Base-by-base conservation (phyloP, 2,329 filamentous ascomycete species). In the Atkinsonella texensis region DNA sequence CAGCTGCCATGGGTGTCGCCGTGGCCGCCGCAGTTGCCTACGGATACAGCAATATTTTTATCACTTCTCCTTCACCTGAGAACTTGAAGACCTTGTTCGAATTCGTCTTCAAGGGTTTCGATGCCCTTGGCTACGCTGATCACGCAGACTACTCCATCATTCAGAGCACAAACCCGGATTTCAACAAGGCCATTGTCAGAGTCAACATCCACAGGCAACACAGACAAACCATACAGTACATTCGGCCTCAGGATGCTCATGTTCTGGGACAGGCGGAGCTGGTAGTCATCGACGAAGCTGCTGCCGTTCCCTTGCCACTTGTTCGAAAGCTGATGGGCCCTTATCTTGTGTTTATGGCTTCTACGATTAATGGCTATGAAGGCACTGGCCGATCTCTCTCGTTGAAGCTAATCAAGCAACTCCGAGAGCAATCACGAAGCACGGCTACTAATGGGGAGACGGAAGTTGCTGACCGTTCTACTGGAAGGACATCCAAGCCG, bases 31-130 rank as follows among this genome's bases (percentile, higher is more conserved):
- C 94, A 1, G 80, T 98, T 44, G 91, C 93, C 1, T 87, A 97
- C 64, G 93, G 93, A 28, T 98, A 98, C 70, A 95, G 89, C 74
- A 98, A 98, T 68, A 95, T 98, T 62, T 98, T 98, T 70, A 95
- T 98, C 65, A 98, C 93, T 1, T 97, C 91, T 1, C 91, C 91
- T 0, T 96, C 89, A 55, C 93, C 93, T 0, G 94, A 98, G 70
- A 98, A 98, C 70, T 76, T 98, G 76, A 98, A 97, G 73, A 98
- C 93, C 0, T 75, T 98, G 8, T 98, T 98, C 65, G 90, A 98
- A 62, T 98, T 98, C 62, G 81, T 98, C 17, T 96, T 98, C 76
- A 97, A 96, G 68, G 93, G 90, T 0, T 98, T 98, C 61, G 93
- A 98, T 65, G 87, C 90, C 11, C 76, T 98, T 31, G 87, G 85